Conservation (phyloP, 2,329 filamentous ascomycete species). For the Penicillium sp. region DNA sequence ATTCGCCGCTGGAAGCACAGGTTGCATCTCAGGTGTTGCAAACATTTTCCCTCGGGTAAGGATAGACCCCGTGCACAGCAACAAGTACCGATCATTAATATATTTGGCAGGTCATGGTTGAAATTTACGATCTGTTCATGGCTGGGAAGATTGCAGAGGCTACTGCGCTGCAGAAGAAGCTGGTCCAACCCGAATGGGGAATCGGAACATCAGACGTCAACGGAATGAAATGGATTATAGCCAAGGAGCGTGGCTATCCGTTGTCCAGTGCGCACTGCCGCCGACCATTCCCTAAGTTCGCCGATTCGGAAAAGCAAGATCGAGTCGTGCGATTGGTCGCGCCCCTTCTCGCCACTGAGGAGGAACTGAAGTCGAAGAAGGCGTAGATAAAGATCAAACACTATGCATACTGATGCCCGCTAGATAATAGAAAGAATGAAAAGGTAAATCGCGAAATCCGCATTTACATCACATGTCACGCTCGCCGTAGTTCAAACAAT, state of each 20-base stretch:
- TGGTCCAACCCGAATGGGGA: slow-evolving; percentile 56
- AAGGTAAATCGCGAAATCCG: background rate
- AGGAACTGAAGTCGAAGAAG: background rate
- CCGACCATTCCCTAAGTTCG: slow-evolving; percentile 55
- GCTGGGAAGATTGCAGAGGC: slow-evolving; percentile 52
- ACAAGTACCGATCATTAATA: background rate
- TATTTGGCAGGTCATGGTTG: slow-evolving; percentile 40
- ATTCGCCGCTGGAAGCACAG: slow-evolving; percentile 58
- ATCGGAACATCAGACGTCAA: slow-evolving; percentile 61
- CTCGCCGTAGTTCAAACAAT: background rate
- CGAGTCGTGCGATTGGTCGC: background rate
- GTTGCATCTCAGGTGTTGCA: slow-evolving; percentile 63
- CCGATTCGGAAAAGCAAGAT: slow-evolving; percentile 22
- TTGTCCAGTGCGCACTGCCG: slow-evolving; percentile 54
- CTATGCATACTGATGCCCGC: background rate
- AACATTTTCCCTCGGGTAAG: slow-evolving; percentile 59
- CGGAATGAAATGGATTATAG: slow-evolving; percentile 61
- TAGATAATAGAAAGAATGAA: background rate
- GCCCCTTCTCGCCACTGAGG: background rate
- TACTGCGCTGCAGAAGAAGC: slow-evolving; percentile 51
- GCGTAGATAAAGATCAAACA: background rate
- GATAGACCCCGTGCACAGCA: slow-evolving; percentile 18
- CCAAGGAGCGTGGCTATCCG: slow-evolving; percentile 55
- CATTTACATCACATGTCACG: background rate
- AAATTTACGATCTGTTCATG: slow-evolving; percentile 51